phyloP scores from a whole-genome alignment of 192 early-diverging fungal genomes.

The Coemansia brasiliensis region DNA sequence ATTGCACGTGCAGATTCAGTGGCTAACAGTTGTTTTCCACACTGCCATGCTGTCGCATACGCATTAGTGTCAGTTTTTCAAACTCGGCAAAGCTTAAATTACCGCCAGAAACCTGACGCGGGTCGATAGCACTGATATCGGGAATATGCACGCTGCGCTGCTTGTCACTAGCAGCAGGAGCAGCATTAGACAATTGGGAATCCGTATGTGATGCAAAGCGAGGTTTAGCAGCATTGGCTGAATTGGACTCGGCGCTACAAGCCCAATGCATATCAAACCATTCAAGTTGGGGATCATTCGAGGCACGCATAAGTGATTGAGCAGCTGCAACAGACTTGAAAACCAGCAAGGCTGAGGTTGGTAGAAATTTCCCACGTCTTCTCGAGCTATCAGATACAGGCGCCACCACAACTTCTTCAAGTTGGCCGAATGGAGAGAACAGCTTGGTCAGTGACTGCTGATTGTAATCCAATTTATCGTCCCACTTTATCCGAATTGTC shows the following conservation, averaged over 20 bases:
- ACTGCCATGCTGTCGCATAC: slow-evolving; percentile 34
- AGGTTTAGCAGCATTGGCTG: slow-evolving; percentile 11
- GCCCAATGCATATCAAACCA: slow-evolving; percentile 38
- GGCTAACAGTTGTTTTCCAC: background rate
- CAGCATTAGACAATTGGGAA: background rate
- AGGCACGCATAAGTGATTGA: slow-evolving; percentile 35
- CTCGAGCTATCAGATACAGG: slow-evolving; percentile 18
- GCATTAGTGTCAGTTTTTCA: slow-evolving; percentile 47
- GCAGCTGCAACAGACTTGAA: slow-evolving; percentile 37
- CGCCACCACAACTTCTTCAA: slow-evolving; percentile 47
- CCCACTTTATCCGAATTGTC: slow-evolving; percentile 35
- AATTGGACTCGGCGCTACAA: slow-evolving; percentile 21
- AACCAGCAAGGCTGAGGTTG: slow-evolving; percentile 35
- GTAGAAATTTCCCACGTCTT: background rate
- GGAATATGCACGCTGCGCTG: slow-evolving; percentile 10
- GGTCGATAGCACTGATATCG: slow-evolving; percentile 25
- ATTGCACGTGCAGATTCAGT: background rate
- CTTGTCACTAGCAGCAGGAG: background rate
- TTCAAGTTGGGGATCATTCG: slow-evolving; percentile 2
- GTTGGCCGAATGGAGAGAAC: slow-evolving; percentile 32
- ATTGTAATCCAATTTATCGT: background rate
- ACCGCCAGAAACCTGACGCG: slow-evolving; percentile 28
- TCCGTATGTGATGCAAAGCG: background rate
- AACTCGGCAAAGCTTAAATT: slow-evolving; percentile 38
- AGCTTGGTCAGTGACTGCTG: slow-evolving; percentile 15